Base-by-base conservation (phyloP, 495 filamentous ascomycete species). In the Saxispiralis lemnorum region DNA sequence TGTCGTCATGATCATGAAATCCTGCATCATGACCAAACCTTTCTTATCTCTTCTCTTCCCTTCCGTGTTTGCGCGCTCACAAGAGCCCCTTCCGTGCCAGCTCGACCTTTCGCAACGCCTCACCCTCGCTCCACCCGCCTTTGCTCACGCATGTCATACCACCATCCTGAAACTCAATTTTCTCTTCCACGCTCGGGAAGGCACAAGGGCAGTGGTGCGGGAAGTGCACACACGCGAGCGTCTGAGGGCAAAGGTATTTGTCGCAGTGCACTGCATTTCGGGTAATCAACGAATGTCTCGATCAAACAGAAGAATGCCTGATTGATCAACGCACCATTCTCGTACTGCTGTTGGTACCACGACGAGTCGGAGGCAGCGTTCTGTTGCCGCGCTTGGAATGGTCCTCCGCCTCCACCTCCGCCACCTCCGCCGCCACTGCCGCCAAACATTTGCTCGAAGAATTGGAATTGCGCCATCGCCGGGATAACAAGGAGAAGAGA, bases 181-280 rank as follows among this genome's bases (percentile, higher is more conserved):
- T 95, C 54, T 95, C 84, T 57, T 93, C 81, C 36, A 81, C 69
- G 13, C 66, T 63, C 6, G 83, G 78, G 64, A 81, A 86, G 2
- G 83, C 67, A 60, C 86, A 95, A 6, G 86, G 86, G 58, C 86
- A 95, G 62, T 95, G 86, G 60, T 93, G 85, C 7, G 86, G 85
- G 68, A 92, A 83, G 56, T 82, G 76, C 1, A 95, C 86, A 65
- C 86, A 95, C 6, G 83, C 78, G 18, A 94, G 72, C 3, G 84
- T 94, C 40, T 75, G 79, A 0, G 86, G 86, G 56, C 86, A 94
- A n/a, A 93, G 74, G 57, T 93, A 95, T 53, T 85, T 82, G 46
- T 78, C 71, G 66, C 86, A 95, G 56, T 72, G 75, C 7, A 79
- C 74, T 81, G 46, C 48, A 13, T 9, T 7, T 12, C 14, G 19